phyloP scores from a whole-genome alignment of 768 basidiomycete species.

The Serendipita indica region DNA sequence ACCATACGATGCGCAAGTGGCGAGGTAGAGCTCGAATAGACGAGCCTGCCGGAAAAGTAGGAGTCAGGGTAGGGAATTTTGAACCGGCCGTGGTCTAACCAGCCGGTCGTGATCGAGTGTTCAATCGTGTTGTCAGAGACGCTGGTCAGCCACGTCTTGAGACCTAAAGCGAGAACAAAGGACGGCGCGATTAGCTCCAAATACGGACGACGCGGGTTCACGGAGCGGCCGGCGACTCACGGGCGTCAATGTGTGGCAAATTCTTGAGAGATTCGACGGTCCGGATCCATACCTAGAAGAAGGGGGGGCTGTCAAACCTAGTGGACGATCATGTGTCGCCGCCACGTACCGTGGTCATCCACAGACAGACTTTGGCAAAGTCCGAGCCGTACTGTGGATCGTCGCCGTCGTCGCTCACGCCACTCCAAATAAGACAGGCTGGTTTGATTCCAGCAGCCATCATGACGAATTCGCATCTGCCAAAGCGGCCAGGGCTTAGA shows the following conservation, averaged over 20 bases:
- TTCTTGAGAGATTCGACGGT: not conserved
- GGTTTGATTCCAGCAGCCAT: constrained; percentile 5
- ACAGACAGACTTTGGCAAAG: constrained; percentile 6
- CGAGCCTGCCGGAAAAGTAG: not conserved
- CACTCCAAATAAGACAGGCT: not conserved
- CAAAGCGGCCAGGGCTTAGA: not conserved
- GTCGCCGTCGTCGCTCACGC: not conserved
- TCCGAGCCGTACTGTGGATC: not conserved
- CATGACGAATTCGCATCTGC: not conserved
- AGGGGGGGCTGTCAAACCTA: not conserved
- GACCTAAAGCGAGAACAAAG: not conserved
- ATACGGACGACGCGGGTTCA: not conserved
- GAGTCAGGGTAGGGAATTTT: constrained; percentile 3
- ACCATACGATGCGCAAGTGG: not conserved
- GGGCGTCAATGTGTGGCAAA: not conserved
- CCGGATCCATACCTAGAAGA: not conserved
- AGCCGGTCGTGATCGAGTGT: not conserved
- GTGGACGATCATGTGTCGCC: not conserved
- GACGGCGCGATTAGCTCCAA: not conserved
- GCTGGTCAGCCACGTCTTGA: not conserved
- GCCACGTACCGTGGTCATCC: constrained; percentile 10
- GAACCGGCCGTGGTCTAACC: not conserved
- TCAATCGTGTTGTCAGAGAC: not conserved
- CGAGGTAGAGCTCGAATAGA: constrained; percentile 1
- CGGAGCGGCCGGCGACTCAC: not conserved